phyloP scores from a whole-genome alignment of 192 early-diverging fungal genomes.

The Coemansia nantahalensis region DNA sequence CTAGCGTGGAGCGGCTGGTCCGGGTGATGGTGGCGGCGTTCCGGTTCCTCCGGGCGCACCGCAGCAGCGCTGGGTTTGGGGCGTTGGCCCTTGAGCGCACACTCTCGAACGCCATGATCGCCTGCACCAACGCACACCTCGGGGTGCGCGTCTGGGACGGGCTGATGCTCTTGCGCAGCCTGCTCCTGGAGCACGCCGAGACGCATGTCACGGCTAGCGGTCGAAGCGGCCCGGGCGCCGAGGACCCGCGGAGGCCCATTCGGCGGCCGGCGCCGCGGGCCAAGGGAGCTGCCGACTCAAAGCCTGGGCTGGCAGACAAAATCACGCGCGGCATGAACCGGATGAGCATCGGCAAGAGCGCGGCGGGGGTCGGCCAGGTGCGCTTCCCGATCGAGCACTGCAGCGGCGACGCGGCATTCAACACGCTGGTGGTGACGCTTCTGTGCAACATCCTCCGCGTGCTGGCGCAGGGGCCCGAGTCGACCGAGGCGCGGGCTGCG shows the following conservation, averaged over 20 bases:
- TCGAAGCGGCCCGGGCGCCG: not conserved
- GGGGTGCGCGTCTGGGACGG: constrained; percentile 26
- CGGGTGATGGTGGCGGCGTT: constrained; percentile 25
- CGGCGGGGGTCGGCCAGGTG: not conserved
- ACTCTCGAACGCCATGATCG: constrained; percentile 34
- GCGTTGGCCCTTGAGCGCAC: constrained; percentile 45
- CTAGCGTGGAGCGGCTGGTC: constrained; percentile 19
- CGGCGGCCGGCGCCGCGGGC: constrained; percentile 24
- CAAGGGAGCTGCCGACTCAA: too few species aligned
- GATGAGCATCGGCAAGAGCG: constrained; percentile 27
- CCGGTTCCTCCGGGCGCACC: constrained; percentile 19
- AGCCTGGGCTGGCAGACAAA: constrained; percentile 1
- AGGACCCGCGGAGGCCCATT: constrained; percentile 12
- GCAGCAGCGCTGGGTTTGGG: constrained; percentile 29
- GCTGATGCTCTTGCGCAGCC: constrained; percentile 19
- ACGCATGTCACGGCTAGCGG: constrained; percentile 15
- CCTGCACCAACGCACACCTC: constrained; percentile 40
- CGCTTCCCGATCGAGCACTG: constrained; percentile 25
- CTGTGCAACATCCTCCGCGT: too few species aligned
- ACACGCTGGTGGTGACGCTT: too few species aligned
- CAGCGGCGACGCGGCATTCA: constrained; percentile 27
- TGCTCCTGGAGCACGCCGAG: constrained; percentile 36
- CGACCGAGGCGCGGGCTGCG: too few species aligned
- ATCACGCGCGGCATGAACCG: constrained; percentile 21
- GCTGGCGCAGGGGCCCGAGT: too few species aligned